Conservation (phyloP, 2,329 filamentous ascomycete genomes). For the Teratosphaeria nubilosa region DNA sequence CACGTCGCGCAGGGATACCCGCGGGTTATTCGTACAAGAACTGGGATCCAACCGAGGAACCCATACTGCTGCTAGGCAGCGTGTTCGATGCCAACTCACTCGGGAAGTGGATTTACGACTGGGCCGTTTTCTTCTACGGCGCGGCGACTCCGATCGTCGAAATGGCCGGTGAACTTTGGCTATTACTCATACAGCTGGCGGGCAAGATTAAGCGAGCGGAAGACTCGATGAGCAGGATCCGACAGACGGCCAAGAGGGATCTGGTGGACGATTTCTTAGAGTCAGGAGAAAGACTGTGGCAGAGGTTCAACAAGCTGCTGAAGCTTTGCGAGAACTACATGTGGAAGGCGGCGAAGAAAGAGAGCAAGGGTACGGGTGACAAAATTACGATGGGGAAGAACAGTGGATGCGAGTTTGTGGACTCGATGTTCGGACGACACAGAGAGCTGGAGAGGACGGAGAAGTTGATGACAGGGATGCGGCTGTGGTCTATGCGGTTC, state of each 20-base stretch:
- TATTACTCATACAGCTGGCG: constrained; percentile 83
- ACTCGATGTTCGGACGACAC: constrained; percentile 88
- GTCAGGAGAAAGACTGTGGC: constrained; percentile 75
- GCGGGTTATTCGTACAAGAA: constrained; percentile 91
- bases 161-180: constrained; percentile 89
- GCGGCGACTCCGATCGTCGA: constrained; percentile 75
- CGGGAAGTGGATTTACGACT: constrained; percentile 99
- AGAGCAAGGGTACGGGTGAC: constrained; percentile 47
- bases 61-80: constrained; percentile 86
- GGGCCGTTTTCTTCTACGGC: constrained; percentile 87
- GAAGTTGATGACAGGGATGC: constrained; percentile 80
- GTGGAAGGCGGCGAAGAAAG: constrained; percentile 74
- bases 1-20: constrained; percentile 59
- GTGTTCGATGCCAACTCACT: constrained; percentile 97
- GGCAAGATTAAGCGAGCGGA: constrained; percentile 90
- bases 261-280: constrained; percentile 85
- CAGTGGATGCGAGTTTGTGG: constrained; percentile 88
- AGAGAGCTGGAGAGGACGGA: constrained; percentile 82
- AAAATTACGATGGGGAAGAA: constrained; percentile 76
- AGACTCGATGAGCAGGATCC: constrained; percentile 63
- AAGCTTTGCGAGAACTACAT: constrained; percentile 91
- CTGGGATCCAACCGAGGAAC: constrained; percentile 91
- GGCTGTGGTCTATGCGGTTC: constrained; percentile 86
- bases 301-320: constrained; percentile 74
- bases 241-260: constrained; percentile 62